Evolutionary conservation across 179 eudicot species (phyloP).

Genomic region (Nepenthes alata): DNA sequence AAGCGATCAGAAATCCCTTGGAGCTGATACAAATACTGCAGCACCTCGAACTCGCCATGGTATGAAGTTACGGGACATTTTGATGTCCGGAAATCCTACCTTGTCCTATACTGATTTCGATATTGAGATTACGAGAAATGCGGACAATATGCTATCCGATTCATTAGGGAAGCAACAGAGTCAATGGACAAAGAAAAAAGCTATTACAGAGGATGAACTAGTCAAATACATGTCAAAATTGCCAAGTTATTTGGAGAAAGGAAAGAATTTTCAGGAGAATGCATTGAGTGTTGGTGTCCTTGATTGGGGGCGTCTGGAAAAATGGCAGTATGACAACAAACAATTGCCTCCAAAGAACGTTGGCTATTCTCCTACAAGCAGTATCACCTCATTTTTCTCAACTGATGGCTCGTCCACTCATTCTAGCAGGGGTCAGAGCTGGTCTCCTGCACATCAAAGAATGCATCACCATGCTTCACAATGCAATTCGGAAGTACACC

Average conservation of each 20-base stretch:
- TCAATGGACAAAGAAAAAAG: conserved; percentile 20
- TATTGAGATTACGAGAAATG: conserved; percentile 28
- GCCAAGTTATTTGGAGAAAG: conserved; percentile 68
- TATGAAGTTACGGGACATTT: conserved; percentile 43
- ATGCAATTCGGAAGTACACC: conserved; percentile 25
- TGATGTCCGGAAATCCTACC: conserved; percentile 31
- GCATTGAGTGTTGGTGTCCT: conserved; percentile 77
- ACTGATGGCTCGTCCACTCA: conserved; percentile 45
- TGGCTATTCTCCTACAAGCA: conserved; percentile 38
- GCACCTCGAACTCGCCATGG: conserved; percentile 23
- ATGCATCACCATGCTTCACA: conserved; percentile 21
- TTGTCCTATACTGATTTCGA: conserved; percentile 41
- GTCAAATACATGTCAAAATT: conserved; percentile 77
- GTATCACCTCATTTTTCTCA: conserved; percentile 42
- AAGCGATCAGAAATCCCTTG: conserved; percentile 15
- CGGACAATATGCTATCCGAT: conserved; percentile 18
- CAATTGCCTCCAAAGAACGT: conserved; percentile 16
- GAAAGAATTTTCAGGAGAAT: conserved; percentile 44
- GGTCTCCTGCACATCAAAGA: conserved; percentile 43
- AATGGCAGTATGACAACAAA: conserved; percentile 44
- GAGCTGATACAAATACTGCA: conserved; percentile 12
- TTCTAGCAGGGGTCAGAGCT: conserved; percentile 39
- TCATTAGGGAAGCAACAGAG: conserved; percentile 23
- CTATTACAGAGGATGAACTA: conserved; percentile 48
- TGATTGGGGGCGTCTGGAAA: conserved; percentile 64